Evolutionary conservation across 139 green algal genomes (phyloP).

Genomic region (Chlorella sorokiniana): DNA sequence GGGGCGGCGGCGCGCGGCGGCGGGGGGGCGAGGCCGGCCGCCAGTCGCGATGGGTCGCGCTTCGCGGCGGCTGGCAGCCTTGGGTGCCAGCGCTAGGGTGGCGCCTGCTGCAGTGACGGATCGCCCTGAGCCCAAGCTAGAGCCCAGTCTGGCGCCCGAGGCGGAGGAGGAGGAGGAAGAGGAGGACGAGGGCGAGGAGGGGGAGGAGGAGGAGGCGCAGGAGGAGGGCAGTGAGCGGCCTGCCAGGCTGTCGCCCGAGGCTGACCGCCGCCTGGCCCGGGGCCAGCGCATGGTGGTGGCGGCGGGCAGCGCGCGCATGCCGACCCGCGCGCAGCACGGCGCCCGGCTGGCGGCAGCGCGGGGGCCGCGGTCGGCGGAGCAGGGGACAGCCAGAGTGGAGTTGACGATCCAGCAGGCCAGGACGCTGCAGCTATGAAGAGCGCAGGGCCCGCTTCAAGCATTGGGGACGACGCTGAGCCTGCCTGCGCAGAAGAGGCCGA

Average conservation of each 20-base stretch:
- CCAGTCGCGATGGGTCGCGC: background rate
- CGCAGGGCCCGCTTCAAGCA: too few species aligned
- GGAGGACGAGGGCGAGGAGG: background rate
- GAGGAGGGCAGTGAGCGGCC: background rate
- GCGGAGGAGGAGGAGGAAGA: background rate
- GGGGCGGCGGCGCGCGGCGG: constrained; percentile 2
- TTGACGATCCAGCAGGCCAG: too few species aligned
- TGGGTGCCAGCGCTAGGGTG: background rate
- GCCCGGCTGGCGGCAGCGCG: background rate
- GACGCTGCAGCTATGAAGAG: too few species aligned
- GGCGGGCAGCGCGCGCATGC: background rate
- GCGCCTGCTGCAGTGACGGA: background rate
- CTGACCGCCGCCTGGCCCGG: background rate
- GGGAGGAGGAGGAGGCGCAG: background rate
- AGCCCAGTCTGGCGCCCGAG: background rate
- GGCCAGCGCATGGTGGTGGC: background rate
- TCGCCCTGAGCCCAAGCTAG: background rate
- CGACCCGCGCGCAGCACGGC: background rate
- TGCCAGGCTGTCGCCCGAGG: background rate
- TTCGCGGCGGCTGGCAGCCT: background rate
- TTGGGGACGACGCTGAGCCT: too few species aligned
- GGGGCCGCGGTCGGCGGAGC: too few species aligned
- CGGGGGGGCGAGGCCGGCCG: background rate
- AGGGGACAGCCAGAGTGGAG: background rate
- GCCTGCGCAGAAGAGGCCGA: too few species aligned